Percentiles rank a stretch among this genome's conserved stretches.
Conservation (phyloP, 202 grass and related monocot genomes). For the Schoenoplectus tabernaemontani region DNA sequence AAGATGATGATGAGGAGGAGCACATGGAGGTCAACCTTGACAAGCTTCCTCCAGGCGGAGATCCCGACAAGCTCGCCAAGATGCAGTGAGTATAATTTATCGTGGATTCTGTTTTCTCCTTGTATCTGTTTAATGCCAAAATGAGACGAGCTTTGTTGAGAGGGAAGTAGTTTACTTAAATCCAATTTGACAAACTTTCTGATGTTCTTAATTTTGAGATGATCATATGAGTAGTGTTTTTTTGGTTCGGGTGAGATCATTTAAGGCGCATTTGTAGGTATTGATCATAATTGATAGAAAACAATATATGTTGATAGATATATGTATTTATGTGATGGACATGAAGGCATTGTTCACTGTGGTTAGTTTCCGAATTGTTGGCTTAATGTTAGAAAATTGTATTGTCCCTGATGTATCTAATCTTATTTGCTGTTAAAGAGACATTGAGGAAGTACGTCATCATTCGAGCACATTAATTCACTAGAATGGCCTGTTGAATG, state of each 20-base stretch:
- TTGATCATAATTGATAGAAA: not conserved
- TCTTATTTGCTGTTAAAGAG: not conserved
- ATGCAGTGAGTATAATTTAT: conserved; percentile 53
- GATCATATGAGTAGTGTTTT: not conserved
- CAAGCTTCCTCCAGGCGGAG: conserved; percentile 60
- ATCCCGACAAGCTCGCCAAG: conserved; percentile 89
- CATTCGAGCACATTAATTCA: not conserved
- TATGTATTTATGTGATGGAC: not conserved
- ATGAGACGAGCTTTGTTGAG: not conserved
- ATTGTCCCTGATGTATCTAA: not conserved
- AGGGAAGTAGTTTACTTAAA: not conserved
- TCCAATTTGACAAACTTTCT: not conserved
- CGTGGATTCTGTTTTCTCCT: not conserved
- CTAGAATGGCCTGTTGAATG: not conserved
- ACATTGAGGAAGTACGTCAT: not conserved
- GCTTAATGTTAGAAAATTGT: not conserved
- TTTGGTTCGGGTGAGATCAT: not conserved
- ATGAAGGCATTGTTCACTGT: not conserved
- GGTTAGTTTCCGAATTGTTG: not conserved
- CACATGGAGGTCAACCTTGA: conserved; percentile 96
- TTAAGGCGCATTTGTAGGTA: not conserved
- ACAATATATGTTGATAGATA: not conserved
- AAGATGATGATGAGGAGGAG: conserved; percentile 85
- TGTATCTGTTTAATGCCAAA: not conserved
- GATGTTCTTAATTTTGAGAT: not conserved